Conservation (phyloP, 208 protist genomes). For the Crithidia sp. region DNA sequence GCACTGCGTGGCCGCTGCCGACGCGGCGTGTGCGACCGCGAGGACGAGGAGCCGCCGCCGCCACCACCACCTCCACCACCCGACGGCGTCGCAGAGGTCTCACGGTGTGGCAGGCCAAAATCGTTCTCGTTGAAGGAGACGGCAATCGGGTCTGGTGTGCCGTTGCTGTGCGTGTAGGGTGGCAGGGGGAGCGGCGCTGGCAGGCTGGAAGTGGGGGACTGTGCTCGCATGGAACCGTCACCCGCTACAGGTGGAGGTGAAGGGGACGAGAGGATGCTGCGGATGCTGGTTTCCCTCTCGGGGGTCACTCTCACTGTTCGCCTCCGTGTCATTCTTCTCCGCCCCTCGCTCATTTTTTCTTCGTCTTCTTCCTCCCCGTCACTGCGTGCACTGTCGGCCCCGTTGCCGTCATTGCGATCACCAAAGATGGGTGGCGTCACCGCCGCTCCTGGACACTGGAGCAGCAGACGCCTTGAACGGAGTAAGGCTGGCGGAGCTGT, state of each 20-base stretch:
- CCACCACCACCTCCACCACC: neutral
- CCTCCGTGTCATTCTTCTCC: too few relatives aligned
- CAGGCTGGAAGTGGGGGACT: neutral
- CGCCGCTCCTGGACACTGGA: neutral
- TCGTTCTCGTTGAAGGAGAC: slow-evolving; percentile 1
- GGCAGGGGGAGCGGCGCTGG: neutral
- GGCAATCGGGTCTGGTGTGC: too few relatives aligned
- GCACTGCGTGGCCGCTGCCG: slow-evolving; percentile 31
- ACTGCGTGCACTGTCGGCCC: too few relatives aligned
- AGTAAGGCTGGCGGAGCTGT: neutral
- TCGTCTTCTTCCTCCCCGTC: neutral
- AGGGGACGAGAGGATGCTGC: too few relatives aligned
- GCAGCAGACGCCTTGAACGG: neutral
- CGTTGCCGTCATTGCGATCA: neutral
- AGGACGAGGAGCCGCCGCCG: slow-evolving; percentile 14
- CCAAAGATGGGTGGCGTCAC: neutral
- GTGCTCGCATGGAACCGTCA: neutral
- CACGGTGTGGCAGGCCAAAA: neutral
- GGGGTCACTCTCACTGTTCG: too few relatives aligned
- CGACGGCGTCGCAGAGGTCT: neutral
- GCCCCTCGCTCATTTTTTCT: too few relatives aligned
- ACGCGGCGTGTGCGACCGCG: slow-evolving; percentile 35
- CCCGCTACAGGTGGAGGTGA: neutral
- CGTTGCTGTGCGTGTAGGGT: neutral
- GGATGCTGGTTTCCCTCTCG: too few relatives aligned